Conservation (phyloP, 2,329 filamentous ascomycete species). For the Plenodomus biglobosus region DNA sequence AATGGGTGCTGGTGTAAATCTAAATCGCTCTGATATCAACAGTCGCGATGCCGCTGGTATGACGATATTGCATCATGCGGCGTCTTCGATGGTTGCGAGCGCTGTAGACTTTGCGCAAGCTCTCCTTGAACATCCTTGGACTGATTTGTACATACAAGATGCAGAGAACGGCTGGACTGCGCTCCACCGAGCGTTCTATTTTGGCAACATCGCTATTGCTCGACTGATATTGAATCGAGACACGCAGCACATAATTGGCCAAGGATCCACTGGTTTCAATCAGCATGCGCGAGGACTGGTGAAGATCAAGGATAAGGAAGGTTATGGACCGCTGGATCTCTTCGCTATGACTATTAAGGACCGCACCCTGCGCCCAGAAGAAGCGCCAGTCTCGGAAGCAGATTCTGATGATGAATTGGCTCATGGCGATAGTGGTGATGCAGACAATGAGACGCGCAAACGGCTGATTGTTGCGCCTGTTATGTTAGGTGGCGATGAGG, state of each 20-base stretch:
- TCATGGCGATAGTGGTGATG: slow-evolving; percentile 48
- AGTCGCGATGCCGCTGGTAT: slow-evolving; percentile 78
- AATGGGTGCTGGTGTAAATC: slow-evolving; percentile 33
- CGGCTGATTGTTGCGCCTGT: slow-evolving; percentile 32
- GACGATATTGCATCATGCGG: slow-evolving; percentile 81
- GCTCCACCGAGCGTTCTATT: slow-evolving; percentile 85
- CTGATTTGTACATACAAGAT: slow-evolving; percentile 87
- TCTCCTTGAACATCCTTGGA: slow-evolving; percentile 76
- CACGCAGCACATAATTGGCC: slow-evolving; percentile 64
- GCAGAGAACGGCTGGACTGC: slow-evolving; percentile 94
- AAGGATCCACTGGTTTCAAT: slow-evolving; percentile 59
- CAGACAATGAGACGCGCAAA: slow-evolving; percentile 35
- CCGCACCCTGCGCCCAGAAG: slow-evolving; percentile 59
- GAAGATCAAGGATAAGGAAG: slow-evolving; percentile 94
- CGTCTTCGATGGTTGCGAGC: slow-evolving; percentile 69
- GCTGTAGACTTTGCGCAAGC: slow-evolving; percentile 75
- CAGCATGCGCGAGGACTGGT: slow-evolving; percentile 73
- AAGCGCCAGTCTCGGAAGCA: slow-evolving; percentile 48
- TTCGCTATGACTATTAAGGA: slow-evolving; percentile 85
- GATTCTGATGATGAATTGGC: slow-evolving; percentile 54
- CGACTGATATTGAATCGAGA: slow-evolving; percentile 80
- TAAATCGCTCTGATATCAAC: slow-evolving; percentile 74
- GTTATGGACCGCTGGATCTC: slow-evolving; percentile 90
- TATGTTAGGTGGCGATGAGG: slow-evolving; percentile 70
- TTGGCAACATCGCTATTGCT: slow-evolving; percentile 84